Base-by-base conservation (phyloP, 2,329 filamentous ascomycete species). In the Myriosclerotinia duriaeana region DNA sequence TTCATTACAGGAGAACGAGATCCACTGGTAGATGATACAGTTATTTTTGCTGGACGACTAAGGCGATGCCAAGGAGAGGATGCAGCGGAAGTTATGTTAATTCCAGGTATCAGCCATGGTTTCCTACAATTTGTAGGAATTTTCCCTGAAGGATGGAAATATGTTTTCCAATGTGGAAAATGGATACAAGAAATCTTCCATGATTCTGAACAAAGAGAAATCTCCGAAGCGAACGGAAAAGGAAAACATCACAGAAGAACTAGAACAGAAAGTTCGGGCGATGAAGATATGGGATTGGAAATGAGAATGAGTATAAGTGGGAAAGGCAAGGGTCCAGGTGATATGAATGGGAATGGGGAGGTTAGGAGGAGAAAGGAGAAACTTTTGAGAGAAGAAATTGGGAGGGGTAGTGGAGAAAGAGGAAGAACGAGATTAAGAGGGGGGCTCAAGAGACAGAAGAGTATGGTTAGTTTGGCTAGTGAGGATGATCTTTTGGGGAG, bases 1-100 rank as follows among this genome's bases (percentile, higher is more conserved):
- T 93, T 99, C 73, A 81, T 98, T 63, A 98, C 95, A 0, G 95
- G 95, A 60, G 95, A 99, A 79, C 89, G 94, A 40, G 95, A 99
- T 76, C 95, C 95, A 0, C 80, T 99, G 0, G 95, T 98, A 0
- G 95, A 99, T 75, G 95, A 99, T 77, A 99, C 95, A 0, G 92
- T 97, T 58, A 93, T 99, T 69, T 97, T 99, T 74, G 93, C 95
- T 0, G 95, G 94, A 0, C 83, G 94, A 0, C 78, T 99, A n/a
- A 84, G 93, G 8, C 87, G 93, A 69, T 94, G 93, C 71, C 82
- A 90, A 66, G 90, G 91, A 71, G 87, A 87, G 72, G 89, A 92
- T 53, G 86, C 89, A 64, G 88, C 92, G 0, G 92, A 97, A 74
- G 91, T 97, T 1, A 86, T 88, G 22, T 81, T 98, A 34, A 88